phyloP scores from a whole-genome alignment of 257 asterid genomes.

The Scutellaria barbata region DNA sequence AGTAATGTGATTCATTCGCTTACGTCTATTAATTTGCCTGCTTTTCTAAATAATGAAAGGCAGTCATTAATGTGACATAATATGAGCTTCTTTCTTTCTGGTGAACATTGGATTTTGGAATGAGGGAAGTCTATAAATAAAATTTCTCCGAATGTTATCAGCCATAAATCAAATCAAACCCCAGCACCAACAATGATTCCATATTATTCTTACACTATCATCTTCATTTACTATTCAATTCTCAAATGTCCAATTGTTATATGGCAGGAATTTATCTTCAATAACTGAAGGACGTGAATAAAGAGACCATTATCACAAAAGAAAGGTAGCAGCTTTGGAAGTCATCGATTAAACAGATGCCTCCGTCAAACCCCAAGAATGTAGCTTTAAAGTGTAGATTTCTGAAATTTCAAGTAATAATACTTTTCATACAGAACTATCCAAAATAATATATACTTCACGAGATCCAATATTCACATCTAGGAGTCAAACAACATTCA shows the following conservation, averaged over 20 bases:
- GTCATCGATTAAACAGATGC: conserved; percentile 4
- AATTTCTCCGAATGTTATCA: conserved; percentile 2
- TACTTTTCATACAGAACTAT: not conserved
- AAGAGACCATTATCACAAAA: conserved; percentile 2
- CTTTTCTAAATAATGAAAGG: conserved; percentile 18
- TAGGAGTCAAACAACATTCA: not conserved
- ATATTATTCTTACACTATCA: conserved; percentile 21
- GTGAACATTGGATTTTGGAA: not conserved
- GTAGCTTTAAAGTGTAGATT: not conserved
- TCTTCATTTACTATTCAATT: not conserved
- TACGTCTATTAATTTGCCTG: conserved; percentile 2
- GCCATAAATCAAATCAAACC: conserved; percentile 6
- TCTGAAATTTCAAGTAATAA: not conserved
- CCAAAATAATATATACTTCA: not conserved
- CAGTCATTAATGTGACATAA: conserved; percentile 5
- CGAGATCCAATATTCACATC: not conserved
- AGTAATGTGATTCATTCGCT: conserved; percentile 4
- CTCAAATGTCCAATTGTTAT: not conserved
- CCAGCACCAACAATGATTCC: not conserved
- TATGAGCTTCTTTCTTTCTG: conserved; percentile 4
- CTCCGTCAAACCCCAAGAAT: conserved; percentile 8
- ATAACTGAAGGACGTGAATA: not conserved
- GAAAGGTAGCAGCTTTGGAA: conserved; percentile 10
- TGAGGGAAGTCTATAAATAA: conserved; percentile 11
- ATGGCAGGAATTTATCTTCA: not conserved